Percentiles rank a stretch among this genome's conserved stretches.
Evolutionary conservation across 306 rosid species (phyloP).

Genomic region (Ziziphus jujuba): DNA sequence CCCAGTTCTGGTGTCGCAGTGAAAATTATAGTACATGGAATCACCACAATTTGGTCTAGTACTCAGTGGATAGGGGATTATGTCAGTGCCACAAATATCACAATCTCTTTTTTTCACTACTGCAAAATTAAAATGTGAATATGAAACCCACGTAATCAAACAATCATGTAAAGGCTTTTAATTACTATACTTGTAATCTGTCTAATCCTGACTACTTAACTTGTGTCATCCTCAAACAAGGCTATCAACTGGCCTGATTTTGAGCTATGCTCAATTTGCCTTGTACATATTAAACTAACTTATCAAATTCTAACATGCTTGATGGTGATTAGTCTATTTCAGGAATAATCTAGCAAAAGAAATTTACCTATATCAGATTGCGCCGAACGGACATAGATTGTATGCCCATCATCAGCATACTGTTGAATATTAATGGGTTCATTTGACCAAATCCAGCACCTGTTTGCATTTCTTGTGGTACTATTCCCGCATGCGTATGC

Average conservation of each 20-base stretch:
- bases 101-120: slow-evolving; percentile 1
- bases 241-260: too few relatives aligned
- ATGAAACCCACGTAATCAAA: not conserved
- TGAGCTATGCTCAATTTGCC: too few relatives aligned
- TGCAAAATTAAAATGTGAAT: not conserved
- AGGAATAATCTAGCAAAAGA: too few relatives aligned
- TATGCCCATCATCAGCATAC: not conserved
- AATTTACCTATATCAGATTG: slow-evolving; percentile 6
- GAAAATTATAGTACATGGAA: slow-evolving; percentile 7
- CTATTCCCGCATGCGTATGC: not conserved
- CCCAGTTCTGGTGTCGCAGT: not conserved
- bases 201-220: not conserved
- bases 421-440: slow-evolving; percentile 15
- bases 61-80: slow-evolving; percentile 32
- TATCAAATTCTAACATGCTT: too few relatives aligned
- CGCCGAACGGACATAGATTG: slow-evolving; percentile 1
- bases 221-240: too few relatives aligned
- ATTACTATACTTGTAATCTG: not conserved
- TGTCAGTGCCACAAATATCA: slow-evolving; percentile 16
- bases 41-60: slow-evolving; percentile 20
- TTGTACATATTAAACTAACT: too few relatives aligned
- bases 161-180: too few relatives aligned
- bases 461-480: rapidly evolving
- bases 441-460: slow-evolving; percentile 8
- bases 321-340: too few relatives aligned